Percentiles rank a stretch among this genome's conserved stretches.
phyloP scores from a whole-genome alignment of 192 early-diverging fungal species.

The Backusella liffmaniae region DNA sequence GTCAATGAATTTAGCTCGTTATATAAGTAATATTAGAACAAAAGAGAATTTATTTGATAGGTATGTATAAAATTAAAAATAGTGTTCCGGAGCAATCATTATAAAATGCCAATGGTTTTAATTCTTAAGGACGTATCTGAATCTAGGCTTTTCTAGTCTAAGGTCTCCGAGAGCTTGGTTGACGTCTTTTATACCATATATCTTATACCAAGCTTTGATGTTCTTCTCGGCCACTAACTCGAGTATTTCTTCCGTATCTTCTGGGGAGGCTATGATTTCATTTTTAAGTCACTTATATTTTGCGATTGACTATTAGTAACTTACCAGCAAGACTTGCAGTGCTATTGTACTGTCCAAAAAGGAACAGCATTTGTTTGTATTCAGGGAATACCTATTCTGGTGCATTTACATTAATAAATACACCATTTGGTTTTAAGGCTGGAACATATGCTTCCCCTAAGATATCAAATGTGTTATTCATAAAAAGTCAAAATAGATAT shows the following conservation, averaged over 20 bases:
- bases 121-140: conserved; percentile 70
- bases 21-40: no score
- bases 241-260: conserved; percentile 57
- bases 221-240: conserved; percentile 55
- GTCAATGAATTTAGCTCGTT: no score
- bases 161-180: conserved; percentile 64
- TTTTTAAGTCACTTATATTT: conserved; percentile 30
- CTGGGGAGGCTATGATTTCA: conserved; percentile 54
- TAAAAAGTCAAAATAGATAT: background rate
- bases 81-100: background rate
- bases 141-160: conserved; percentile 61
- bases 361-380: background rate
- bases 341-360: background rate
- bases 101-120: conserved; percentile 10
- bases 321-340: background rate
- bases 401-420: background rate
- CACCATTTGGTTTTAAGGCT: background rate
- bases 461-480: background rate
- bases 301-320: background rate
- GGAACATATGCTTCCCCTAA: background rate
- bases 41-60: no score
- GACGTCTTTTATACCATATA: conserved; percentile 54
- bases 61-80: background rate
- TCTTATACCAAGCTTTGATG: conserved; percentile 54
- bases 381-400: background rate